phyloP scores from a whole-genome alignment of 2,329 filamentous ascomycete species.

The Aspergillus hortae region DNA sequence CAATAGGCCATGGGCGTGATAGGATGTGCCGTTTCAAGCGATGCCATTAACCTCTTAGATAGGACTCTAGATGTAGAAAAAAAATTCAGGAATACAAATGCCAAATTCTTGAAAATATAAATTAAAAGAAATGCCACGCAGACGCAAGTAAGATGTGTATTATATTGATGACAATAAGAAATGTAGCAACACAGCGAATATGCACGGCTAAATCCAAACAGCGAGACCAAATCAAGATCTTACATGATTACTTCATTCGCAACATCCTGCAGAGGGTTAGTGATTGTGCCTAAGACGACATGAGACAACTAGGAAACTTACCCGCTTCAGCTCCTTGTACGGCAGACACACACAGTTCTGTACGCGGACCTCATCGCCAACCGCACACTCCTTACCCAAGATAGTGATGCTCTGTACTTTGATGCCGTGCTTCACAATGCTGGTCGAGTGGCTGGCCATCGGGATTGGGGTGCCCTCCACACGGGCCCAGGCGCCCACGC shows the following conservation, averaged over 20 bases:
- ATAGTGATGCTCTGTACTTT: conserved; percentile 99
- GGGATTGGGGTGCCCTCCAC: conserved; percentile 93
- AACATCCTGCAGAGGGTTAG: conserved; percentile 30
- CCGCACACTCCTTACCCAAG: conserved; percentile 89
- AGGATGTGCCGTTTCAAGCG: not conserved
- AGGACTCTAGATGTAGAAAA: too few relatives aligned
- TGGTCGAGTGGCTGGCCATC: conserved; percentile 82
- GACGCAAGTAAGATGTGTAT: not conserved
- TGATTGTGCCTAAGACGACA: not conserved
- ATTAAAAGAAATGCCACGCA: too few relatives aligned
- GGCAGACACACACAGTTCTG: conserved; percentile 98
- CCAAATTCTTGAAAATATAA: not conserved
- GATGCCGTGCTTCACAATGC: conserved; percentile 94
- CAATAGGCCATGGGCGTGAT: too few relatives aligned
- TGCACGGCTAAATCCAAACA: not conserved
- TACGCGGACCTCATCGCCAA: conserved; percentile 90
- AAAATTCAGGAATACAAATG: not conserved
- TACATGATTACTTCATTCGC: conserved; percentile 80
- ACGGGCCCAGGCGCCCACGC: conserved; percentile 94
- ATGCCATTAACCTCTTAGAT: not conserved
- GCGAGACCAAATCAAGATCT: conserved; percentile 19
- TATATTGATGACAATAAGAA: not conserved
- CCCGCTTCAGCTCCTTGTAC: conserved; percentile 96
- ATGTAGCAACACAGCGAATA: not conserved
- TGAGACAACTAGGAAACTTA: conserved; percentile 46